A percentile compares a stretch with the other conserved stretches of the same genome.
Conservation (phyloP, 345 rosid species). For the Eutrema heterophyllum region DNA sequence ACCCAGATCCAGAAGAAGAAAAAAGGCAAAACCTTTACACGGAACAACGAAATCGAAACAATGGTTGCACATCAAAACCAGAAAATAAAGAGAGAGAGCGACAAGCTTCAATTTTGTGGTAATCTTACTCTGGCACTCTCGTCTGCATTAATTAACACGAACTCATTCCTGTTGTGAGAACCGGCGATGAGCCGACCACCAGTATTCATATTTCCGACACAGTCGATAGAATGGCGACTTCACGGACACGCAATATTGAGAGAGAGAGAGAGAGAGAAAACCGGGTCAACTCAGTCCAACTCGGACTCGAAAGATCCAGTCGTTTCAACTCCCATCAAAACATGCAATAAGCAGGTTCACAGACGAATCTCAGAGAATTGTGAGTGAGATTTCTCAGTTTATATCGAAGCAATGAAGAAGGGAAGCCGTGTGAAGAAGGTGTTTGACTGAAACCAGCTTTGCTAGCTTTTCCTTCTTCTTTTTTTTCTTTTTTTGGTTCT, state of each 20-base stretch:
- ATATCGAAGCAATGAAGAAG: not conserved
- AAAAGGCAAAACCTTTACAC: conserved; percentile 20
- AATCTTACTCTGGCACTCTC: conserved; percentile 61
- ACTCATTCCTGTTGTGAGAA: conserved; percentile 89
- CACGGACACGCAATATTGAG: not conserved
- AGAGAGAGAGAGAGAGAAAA: not conserved
- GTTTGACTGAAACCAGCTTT: not conserved
- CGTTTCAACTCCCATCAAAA: conserved; percentile 14
- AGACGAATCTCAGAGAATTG: not conserved
- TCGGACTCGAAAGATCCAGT: conserved; percentile 7
- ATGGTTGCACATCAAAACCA: not conserved
- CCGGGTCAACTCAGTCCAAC: conserved; percentile 6
- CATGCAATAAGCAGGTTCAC: conserved; percentile 11
- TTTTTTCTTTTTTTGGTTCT: not conserved
- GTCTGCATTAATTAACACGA: conserved; percentile 76
- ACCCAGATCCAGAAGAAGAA: conserved; percentile 16
- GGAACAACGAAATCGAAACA: not conserved
- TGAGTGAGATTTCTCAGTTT: not conserved
- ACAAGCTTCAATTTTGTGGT: not conserved
- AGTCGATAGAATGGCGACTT: not conserved
- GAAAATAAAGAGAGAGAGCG: not conserved
- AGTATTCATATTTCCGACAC: conserved; percentile 46
- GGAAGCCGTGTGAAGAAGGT: conserved; percentile 2
- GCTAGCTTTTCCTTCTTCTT: not conserved
- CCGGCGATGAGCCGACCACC: conserved; percentile 85